These are phyloP conservation scores for Apiotrichum mycotoxinovorans DNA, from an alignment of 1,284 basidiomycete species.

Conservation along the genomic window DNA sequence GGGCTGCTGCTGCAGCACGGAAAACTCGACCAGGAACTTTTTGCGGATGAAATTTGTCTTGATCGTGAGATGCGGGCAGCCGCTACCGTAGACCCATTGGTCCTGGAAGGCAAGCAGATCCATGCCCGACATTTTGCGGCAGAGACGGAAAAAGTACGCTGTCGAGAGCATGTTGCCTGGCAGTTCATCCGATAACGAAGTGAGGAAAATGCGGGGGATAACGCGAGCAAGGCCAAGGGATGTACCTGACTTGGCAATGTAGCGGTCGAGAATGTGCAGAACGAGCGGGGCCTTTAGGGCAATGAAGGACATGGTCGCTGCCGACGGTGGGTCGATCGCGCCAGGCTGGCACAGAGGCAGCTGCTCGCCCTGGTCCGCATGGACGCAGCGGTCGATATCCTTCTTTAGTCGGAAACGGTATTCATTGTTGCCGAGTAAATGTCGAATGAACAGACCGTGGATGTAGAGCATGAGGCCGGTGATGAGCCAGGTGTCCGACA, in stretches of 20 bases:
- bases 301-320: conserved; percentile 74
- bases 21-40: conserved; percentile 96
- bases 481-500: conserved; percentile 93
- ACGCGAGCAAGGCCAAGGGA: conserved; percentile 91
- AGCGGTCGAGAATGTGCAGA: conserved; percentile 89
- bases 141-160: conserved; percentile 82
- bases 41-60: conserved; percentile 93
- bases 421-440: conserved; percentile 92
- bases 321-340: conserved; percentile 72
- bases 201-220: conserved; percentile 90
- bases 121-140: conserved; percentile 87
- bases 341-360: conserved; percentile 92
- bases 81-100: conserved; percentile 98
- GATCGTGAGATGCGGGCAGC: conserved; percentile 87
- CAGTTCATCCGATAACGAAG: conserved; percentile 88
- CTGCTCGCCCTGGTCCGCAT: conserved; percentile 82
- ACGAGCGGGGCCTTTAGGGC: conserved; percentile 94
- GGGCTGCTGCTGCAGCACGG: conserved; percentile 82
- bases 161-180: conserved; percentile 83
- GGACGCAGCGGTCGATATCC: conserved; percentile 90
- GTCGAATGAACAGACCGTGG: conserved; percentile 79
- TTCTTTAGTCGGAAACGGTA: conserved; percentile 93
- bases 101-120: conserved; percentile 88
- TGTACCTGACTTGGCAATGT: conserved; percentile 90
- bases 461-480: conserved; percentile 90